A percentile compares a stretch with the other conserved stretches of the same genome.
phyloP scores from a whole-genome alignment of 352 stramenopile species.

The Phytophthora palmivora region DNA sequence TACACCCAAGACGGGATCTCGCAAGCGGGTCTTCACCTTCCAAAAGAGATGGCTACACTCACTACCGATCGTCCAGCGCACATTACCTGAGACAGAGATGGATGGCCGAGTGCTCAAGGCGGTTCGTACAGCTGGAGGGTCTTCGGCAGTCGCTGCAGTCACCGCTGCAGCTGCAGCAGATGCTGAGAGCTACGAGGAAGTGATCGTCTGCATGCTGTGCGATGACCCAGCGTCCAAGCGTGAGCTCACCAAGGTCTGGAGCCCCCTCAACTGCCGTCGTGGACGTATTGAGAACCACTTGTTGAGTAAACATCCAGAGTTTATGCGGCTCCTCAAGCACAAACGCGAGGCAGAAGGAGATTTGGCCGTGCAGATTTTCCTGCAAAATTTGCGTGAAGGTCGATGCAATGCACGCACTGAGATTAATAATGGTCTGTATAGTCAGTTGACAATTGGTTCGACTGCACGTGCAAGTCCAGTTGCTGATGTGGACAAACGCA shows the following conservation, averaged over 20 bases:
- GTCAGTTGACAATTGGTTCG: slow-evolving; percentile 36
- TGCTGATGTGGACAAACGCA: slow-evolving; percentile 32
- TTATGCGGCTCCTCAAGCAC: slow-evolving; percentile 81
- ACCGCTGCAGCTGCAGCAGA: slow-evolving; percentile 11
- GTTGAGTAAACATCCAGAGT: slow-evolving; percentile 82
- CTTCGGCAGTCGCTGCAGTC: slow-evolving; percentile 15
- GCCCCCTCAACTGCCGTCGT: slow-evolving; percentile 72
- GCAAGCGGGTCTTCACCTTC: slow-evolving; percentile 85
- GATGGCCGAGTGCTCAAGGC: slow-evolving; percentile 41
- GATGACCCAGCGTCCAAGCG: slow-evolving; percentile 67
- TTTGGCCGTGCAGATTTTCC: slow-evolving; percentile 74
- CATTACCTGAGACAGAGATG: slow-evolving; percentile 48
- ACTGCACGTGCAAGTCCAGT: slow-evolving; percentile 10
- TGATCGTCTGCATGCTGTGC: slow-evolving; percentile 84
- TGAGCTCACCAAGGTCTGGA: slow-evolving; percentile 77
- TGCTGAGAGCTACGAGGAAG: slow-evolving; percentile 43
- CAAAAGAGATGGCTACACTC: slow-evolving; percentile 82
- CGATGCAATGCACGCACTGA: slow-evolving; percentile 73
- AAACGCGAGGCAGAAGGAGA: slow-evolving; percentile 80
- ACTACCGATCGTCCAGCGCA: slow-evolving; percentile 80
- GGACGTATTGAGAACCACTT: slow-evolving; percentile 84
- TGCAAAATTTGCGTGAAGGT: slow-evolving; percentile 78
- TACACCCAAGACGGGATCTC: slow-evolving; percentile 24
- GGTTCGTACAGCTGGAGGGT: not conserved
- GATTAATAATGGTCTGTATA: slow-evolving; percentile 70